Conservation (phyloP, 2,329 filamentous ascomycete genomes). For the Aspergillus quadricinctus region DNA sequence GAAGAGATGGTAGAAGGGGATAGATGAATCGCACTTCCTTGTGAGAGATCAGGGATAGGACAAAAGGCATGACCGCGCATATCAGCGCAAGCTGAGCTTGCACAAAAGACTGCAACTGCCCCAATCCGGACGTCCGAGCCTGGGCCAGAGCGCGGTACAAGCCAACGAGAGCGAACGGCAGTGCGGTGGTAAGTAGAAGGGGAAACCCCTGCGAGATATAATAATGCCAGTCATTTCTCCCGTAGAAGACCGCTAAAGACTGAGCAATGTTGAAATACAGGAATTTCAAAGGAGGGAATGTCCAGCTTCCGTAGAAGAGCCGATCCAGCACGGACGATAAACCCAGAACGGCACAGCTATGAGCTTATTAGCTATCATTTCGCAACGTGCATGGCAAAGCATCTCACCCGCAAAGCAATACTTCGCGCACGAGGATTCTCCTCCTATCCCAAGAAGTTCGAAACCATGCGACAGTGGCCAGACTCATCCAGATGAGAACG, state of each 20-base stretch:
- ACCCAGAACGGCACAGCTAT: slow-evolving; percentile 54
- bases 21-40: slow-evolving; percentile 98
- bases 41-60: slow-evolving; percentile 77
- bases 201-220: slow-evolving; percentile 88
- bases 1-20: slow-evolving; percentile 80
- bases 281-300: slow-evolving; percentile 82
- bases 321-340: slow-evolving; percentile 67
- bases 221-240: slow-evolving; percentile 85
- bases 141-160: slow-evolving; percentile 52
- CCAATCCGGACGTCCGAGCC: slow-evolving; percentile 29
- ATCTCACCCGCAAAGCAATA: slow-evolving; percentile 53
- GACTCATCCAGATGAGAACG: slow-evolving; percentile 71
- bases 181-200: slow-evolving; percentile 73
- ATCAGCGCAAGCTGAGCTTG: slow-evolving; percentile 55
- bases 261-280: slow-evolving; percentile 87
- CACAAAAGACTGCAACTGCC: slow-evolving; percentile 32
- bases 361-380: slow-evolving; percentile 9
- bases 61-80: slow-evolving; percentile 55
- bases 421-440: slow-evolving; percentile 58
- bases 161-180: slow-evolving; percentile 70
- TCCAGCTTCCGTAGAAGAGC: slow-evolving; percentile 78
- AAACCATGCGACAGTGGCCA: slow-evolving; percentile 55
- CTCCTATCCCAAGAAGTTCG: slow-evolving; percentile 42
- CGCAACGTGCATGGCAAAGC: background rate
- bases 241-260: slow-evolving; percentile 88